Base-by-base conservation (phyloP, 495 filamentous ascomycete species). In the Massariosphaeria phaeospora region DNA sequence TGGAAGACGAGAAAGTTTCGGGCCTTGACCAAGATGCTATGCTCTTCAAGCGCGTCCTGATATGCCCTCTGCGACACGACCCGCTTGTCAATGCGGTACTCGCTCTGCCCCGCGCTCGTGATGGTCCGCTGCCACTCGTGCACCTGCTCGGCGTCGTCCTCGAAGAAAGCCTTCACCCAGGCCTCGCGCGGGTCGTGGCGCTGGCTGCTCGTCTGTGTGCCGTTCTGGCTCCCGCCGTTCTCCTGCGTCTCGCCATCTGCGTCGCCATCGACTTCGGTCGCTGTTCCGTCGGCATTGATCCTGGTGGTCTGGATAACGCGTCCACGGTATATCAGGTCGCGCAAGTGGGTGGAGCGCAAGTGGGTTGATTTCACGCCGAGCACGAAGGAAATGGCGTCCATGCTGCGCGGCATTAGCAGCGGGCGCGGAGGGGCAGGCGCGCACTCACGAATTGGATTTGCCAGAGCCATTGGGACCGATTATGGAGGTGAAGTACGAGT, bases 331-430 rank as follows among this genome's bases (percentile, higher is more conserved):
- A 99, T 86, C 3, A 99, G 79, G 55, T 99, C 93, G 61, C 86
- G 85, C 3, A 99, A 82, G 57, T 97, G 89, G n/a, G 88, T 80
- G 0, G 94, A 97, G 68, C 93, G 89, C 23, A 99, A 76, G 69
- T 96, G 90, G 10, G 91, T 95, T 0, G 93, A 97, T 67, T 97
- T 97, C 68, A 99, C 97, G 57, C 93, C 93, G 55, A 99, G 78
- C 41, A 97, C 94, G 73, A 99, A 99, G 41, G 93, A 99, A 57
- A 99, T 99, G 59, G 93, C 93, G 70, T 99, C 93, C 93, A 99
- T 99, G 52, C 90, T 95, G 24, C 40, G 17, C 23, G 50, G 71
- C 38, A 72, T 57, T 30, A 61, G 50, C 10, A 12, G 24, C 15
- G 17, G 8, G n/a, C 27, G 21, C 15, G 4, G 9, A 21, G 7